A percentile compares a stretch with the other conserved stretches of the same genome.
Conservation (phyloP, 2,329 filamentous ascomycete species). For the Talaromyces sp. region DNA sequence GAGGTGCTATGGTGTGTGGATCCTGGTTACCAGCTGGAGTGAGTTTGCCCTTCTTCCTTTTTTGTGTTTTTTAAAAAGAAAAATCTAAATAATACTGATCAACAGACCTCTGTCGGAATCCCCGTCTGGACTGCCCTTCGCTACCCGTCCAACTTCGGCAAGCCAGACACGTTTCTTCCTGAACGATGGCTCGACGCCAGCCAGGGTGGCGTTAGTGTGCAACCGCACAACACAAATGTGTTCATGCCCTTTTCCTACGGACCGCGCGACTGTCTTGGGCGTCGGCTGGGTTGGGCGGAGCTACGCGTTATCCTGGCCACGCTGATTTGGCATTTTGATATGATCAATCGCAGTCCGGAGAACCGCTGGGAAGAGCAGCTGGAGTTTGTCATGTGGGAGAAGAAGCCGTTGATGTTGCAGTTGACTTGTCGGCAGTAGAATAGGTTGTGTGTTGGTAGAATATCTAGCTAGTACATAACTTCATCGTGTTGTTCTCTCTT, state of each 20-base stretch:
- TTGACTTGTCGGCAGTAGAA: no score
- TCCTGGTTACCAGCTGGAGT: conserved; percentile 45
- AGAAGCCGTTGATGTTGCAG: no score
- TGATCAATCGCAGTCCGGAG: not conserved
- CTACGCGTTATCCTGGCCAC: not conserved
- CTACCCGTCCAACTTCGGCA: no score
- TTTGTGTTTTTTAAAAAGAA: not conserved
- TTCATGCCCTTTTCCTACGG: not conserved
- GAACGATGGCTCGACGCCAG: not conserved
- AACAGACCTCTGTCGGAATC: not conserved
- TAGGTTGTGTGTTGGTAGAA: no score
- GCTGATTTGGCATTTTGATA: not conserved
- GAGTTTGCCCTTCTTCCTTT: not conserved
- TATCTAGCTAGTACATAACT: no score
- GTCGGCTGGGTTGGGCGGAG: not conserved
- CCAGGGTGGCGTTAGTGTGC: not conserved
- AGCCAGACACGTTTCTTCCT: no score
- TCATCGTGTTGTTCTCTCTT: no score
- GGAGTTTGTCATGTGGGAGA: no score
- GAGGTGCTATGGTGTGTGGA: conserved; percentile 36
- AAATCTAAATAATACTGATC: not conserved
- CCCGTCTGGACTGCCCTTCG: no score
- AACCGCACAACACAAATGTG: not conserved
- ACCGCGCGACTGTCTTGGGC: not conserved
- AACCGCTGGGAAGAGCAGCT: no score